Conservation (phyloP, 129 eudicot genomes). For the Erigeron canadensis region DNA sequence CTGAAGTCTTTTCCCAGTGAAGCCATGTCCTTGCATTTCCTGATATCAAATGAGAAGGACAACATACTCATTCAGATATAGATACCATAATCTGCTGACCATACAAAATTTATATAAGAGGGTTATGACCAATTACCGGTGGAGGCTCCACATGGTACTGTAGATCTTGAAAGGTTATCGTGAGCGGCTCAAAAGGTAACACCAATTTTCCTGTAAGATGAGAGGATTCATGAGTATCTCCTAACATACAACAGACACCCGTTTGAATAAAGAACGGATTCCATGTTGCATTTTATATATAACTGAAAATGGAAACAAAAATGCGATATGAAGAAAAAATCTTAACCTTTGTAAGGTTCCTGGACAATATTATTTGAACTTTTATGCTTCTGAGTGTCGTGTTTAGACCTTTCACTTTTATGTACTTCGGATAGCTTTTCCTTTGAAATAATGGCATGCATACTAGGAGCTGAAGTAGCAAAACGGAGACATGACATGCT, state of each 20-base stretch:
- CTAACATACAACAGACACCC: background rate
- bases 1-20: slow-evolving; percentile 53
- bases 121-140: slow-evolving; percentile 36
- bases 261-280: too few relatives aligned
- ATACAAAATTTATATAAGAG: background rate
- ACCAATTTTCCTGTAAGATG: slow-evolving; percentile 57
- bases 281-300: too few relatives aligned
- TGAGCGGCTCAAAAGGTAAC: slow-evolving; percentile 65
- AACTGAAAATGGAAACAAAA: background rate
- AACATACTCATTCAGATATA: background rate
- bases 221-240: slow-evolving; percentile 1
- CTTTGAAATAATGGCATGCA: slow-evolving; percentile 63
- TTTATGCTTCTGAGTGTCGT: slow-evolving; percentile 19
- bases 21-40: slow-evolving; percentile 73
- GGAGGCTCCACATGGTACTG: slow-evolving; percentile 74
- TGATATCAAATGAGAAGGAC: slow-evolving; percentile 17
- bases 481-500: background rate
- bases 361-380: background rate
- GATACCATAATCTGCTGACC: too few relatives aligned
- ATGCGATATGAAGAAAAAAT: background rate
- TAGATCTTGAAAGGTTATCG: slow-evolving; percentile 56
- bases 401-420: slow-evolving; percentile 30
- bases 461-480: slow-evolving; percentile 49
- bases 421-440: slow-evolving; percentile 48
- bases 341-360: slow-evolving; percentile 39